phyloP scores from a whole-genome alignment of 257 asterid genomes.

The Nicotiana sylvestris region DNA sequence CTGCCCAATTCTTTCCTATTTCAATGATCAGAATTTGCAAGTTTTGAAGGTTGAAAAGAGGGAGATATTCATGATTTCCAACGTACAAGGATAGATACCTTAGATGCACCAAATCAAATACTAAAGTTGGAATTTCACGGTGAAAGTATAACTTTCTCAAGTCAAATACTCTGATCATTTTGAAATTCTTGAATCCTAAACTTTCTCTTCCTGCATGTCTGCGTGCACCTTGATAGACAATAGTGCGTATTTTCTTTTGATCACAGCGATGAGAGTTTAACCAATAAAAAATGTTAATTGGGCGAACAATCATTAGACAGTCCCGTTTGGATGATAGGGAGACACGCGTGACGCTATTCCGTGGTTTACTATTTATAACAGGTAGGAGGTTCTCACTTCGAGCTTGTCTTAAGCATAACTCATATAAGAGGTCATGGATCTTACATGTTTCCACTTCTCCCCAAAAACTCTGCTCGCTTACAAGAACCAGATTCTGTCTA shows the following conservation, averaged over 20 bases:
- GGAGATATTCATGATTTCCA: background rate
- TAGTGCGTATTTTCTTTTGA: background rate
- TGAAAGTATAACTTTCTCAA: background rate
- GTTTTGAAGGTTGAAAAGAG: background rate
- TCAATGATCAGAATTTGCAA: slow-evolving; percentile 6
- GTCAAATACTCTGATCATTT: slow-evolving; percentile 8
- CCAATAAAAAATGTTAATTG: background rate
- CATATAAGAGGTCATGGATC: slow-evolving; percentile 15
- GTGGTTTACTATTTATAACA: background rate
- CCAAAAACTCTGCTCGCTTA: background rate
- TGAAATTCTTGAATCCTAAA: background rate
- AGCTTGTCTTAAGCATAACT: slow-evolving; percentile 18
- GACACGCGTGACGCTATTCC: background rate
- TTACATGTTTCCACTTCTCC: slow-evolving; percentile 16
- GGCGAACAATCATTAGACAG: background rate
- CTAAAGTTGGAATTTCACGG: background rate
- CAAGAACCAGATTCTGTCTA: slow-evolving; percentile 17
- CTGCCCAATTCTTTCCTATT: background rate
- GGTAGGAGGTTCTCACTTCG: background rate
- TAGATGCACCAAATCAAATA: background rate
- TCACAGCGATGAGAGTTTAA: background rate
- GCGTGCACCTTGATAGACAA: background rate
- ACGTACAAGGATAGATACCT: slow-evolving; percentile 14
- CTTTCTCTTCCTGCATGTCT: background rate
- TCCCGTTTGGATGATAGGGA: background rate